phyloP scores from a whole-genome alignment of 2,329 filamentous ascomycete species.

The Aureobasidium sp. region DNA sequence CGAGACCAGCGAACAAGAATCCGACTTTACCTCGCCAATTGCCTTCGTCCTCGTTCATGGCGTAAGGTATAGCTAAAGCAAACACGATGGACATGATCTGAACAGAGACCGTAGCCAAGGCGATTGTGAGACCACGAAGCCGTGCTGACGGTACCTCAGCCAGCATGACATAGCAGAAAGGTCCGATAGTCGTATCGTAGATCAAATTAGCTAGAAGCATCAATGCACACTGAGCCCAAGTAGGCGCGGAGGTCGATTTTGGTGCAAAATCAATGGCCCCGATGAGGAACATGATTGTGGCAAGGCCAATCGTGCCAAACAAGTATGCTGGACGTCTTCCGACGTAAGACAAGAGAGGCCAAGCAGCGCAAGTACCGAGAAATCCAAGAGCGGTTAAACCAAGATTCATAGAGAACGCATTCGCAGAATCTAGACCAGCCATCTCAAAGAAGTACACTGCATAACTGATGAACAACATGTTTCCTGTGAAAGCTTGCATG shows the following conservation, averaged over 20 bases:
- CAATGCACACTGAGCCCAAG: slow-evolving; percentile 32
- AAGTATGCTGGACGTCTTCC: slow-evolving; percentile 37
- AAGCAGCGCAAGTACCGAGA: slow-evolving; percentile 36
- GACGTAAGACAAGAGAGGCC: slow-evolving; percentile 33
- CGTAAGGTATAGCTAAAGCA: slow-evolving; percentile 27
- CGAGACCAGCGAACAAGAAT: slow-evolving; percentile 29
- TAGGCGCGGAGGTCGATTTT: slow-evolving; percentile 28
- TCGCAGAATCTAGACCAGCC: slow-evolving; percentile 33
- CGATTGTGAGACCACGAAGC: slow-evolving; percentile 17
- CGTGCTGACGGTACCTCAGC: slow-evolving; percentile 16
- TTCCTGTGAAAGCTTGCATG: slow-evolving; percentile 38
- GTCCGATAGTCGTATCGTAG: slow-evolving; percentile 18
- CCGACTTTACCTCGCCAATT: slow-evolving; percentile 30
- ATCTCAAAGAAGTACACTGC: slow-evolving; percentile 44
- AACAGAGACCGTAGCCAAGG: slow-evolving; percentile 18
- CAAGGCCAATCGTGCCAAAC: slow-evolving; percentile 21
- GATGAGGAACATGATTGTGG: slow-evolving; percentile 30
- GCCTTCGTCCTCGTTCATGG: slow-evolving; percentile 28
- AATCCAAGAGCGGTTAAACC: slow-evolving; percentile 35
- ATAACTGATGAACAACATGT: slow-evolving; percentile 37
- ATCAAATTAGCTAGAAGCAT: slow-evolving; percentile 13
- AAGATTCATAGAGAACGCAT: slow-evolving; percentile 37
- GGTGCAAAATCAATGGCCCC: slow-evolving; percentile 32
- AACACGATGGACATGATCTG: slow-evolving; percentile 18
- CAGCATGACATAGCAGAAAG: slow-evolving; percentile 18